These are phyloP conservation scores for Paralagenidium karlingii DNA, from an alignment of 352 stramenopile species.

Conservation along the genomic window DNA sequence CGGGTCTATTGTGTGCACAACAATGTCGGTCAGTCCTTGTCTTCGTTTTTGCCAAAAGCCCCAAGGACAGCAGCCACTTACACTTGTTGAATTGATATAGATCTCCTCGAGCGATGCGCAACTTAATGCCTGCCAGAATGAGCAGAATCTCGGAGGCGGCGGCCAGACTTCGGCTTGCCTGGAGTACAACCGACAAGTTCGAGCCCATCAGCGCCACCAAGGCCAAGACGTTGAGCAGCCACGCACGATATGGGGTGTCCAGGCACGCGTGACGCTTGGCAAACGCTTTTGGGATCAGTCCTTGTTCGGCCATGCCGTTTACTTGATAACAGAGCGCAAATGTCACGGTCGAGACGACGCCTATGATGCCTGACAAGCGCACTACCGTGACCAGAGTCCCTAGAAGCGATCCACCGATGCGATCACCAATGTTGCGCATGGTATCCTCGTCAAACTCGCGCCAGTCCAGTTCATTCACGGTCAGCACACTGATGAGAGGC, in stretches of 20 bases:
- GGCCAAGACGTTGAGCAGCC: slow-evolving; percentile 11
- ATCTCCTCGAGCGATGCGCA: too few relatives aligned
- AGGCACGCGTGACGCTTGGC: slow-evolving; percentile 18
- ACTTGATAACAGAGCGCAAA: slow-evolving; percentile 76
- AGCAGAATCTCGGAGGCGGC: slow-evolving; percentile 59
- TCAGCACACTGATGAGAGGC: not conserved
- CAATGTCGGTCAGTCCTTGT: too few relatives aligned
- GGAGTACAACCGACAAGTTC: slow-evolving; percentile 32
- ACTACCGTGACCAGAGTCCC: slow-evolving; percentile 65
- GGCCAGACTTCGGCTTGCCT: slow-evolving; percentile 76
- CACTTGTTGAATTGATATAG: too few relatives aligned
- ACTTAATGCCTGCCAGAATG: slow-evolving; percentile 73
- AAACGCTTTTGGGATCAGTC: slow-evolving; percentile 58
- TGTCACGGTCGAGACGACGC: slow-evolving; percentile 81
- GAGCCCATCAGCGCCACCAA: slow-evolving; percentile 12
- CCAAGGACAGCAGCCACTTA: too few relatives aligned
- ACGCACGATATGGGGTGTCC: slow-evolving; percentile 13
- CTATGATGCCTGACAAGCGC: slow-evolving; percentile 61
- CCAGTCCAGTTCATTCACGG: slow-evolving; percentile 10
- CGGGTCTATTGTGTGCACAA: too few relatives aligned
- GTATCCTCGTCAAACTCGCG: slow-evolving; percentile 11
- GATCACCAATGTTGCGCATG: slow-evolving; percentile 50
- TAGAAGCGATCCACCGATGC: slow-evolving; percentile 60
- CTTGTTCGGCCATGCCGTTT: slow-evolving; percentile 40
- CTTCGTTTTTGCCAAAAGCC: too few relatives aligned